Evolutionary conservation across 345 rosid genomes (phyloP).

Genomic region (Lepidium aucheri): DNA sequence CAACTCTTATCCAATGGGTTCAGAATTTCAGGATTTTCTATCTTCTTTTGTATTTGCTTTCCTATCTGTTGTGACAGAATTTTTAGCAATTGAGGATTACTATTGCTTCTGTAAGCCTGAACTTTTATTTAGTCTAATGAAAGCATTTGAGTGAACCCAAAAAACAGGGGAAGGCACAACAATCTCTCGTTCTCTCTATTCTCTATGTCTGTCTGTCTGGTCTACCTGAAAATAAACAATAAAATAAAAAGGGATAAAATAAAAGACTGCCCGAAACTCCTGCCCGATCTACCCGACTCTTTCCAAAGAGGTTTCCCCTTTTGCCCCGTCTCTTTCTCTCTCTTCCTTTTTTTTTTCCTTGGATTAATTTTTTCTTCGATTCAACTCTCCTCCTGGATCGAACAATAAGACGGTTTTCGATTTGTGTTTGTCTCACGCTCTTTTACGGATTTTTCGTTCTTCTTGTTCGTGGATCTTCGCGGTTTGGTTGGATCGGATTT

Average conservation of each 20-base stretch:
- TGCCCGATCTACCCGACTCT: constrained; percentile 46
- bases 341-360: neutral
- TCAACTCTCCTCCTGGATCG: constrained; percentile 18
- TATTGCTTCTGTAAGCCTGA: no score
- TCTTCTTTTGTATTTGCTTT: neutral
- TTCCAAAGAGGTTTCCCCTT: constrained; percentile 18
- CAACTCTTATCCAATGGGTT: no score
- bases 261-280: constrained; percentile 24
- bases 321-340: constrained; percentile 23
- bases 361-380: neutral
- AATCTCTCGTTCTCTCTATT: neutral
- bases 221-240: neutral
- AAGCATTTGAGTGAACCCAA: neutral
- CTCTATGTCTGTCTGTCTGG: no score
- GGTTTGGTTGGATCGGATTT: constrained; percentile 7
- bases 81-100: no score
- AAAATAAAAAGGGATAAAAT: neutral
- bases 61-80: no score
- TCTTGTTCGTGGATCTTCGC: constrained; percentile 14
- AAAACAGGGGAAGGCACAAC: neutral
- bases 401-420: constrained; percentile 6
- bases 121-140: no score
- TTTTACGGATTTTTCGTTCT: constrained; percentile 28
- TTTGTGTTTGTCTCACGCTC: constrained; percentile 1
- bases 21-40: neutral